Evolutionary conservation across 177 flowering plant species (phyloP).

Genomic region (Vitis hybrid): DNA sequence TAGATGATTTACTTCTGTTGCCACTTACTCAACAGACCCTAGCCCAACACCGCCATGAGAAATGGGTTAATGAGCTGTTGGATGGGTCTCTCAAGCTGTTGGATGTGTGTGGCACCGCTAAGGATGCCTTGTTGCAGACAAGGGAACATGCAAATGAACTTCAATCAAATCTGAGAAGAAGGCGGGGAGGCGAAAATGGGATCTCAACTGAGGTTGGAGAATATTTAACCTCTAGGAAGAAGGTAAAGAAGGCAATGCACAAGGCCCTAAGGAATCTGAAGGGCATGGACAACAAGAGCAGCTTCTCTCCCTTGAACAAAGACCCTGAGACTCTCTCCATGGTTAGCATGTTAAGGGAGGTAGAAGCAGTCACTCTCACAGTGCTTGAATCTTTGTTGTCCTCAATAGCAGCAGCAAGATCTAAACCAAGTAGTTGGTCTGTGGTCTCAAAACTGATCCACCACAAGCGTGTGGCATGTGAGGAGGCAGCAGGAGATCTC

Average conservation of each 20-base stretch:
- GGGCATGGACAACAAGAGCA: slow-evolving; percentile 8
- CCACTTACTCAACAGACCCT: slow-evolving; percentile 27
- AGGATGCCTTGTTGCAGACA: slow-evolving; percentile 29
- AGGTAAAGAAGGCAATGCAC: slow-evolving; percentile 29
- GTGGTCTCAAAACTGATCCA: slow-evolving; percentile 34
- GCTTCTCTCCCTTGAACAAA: slow-evolving; percentile 12
- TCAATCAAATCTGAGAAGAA: slow-evolving; percentile 38
- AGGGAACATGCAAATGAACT: slow-evolving; percentile 26
- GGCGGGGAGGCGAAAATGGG: slow-evolving; percentile 16
- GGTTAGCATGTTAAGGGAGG: slow-evolving; percentile 29
- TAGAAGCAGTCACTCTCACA: slow-evolving; percentile 20
- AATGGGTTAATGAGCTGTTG: slow-evolving; percentile 18
- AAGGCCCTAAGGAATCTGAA: slow-evolving; percentile 30
- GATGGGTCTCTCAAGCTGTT: slow-evolving; percentile 41
- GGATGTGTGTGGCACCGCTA: slow-evolving; percentile 31
- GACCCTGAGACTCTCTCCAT: slow-evolving; percentile 15
- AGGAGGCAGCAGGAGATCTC: background rate
- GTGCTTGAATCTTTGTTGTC: slow-evolving; percentile 32
- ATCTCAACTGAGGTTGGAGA: slow-evolving; percentile 12
- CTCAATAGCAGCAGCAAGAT: slow-evolving; percentile 18
- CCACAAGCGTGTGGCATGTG: slow-evolving; percentile 2
- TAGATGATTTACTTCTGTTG: slow-evolving; percentile 28
- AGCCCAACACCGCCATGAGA: slow-evolving; percentile 6
- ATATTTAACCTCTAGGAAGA: slow-evolving; percentile 35
- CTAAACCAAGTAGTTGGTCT: slow-evolving; percentile 26